Percentiles rank a stretch among this genome's conserved stretches.
phyloP scores from a whole-genome alignment of 2,329 filamentous ascomycete genomes.

The Fusarium graminum region DNA sequence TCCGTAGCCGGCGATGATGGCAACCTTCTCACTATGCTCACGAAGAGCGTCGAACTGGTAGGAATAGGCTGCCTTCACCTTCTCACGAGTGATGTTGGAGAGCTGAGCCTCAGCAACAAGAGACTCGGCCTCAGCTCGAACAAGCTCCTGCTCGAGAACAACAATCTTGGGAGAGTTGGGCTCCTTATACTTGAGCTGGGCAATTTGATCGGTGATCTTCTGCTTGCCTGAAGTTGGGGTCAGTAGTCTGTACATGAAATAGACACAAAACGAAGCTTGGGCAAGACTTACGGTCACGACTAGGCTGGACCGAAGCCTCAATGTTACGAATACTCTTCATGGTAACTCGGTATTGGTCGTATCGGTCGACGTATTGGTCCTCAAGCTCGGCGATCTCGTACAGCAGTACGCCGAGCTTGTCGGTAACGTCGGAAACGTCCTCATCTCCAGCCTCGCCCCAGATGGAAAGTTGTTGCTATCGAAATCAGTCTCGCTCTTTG shows the following conservation, averaged over 20 bases:
- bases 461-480: slow-evolving; percentile 95
- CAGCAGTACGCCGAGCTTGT: slow-evolving; percentile 97
- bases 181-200: slow-evolving; percentile 99
- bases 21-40: slow-evolving; percentile 98
- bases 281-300: slow-evolving; percentile 83
- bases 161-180: slow-evolving; percentile 98
- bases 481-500: slow-evolving; percentile 24
- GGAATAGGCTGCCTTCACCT: slow-evolving; percentile 97
- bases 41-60: slow-evolving; percentile 98
- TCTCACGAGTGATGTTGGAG: slow-evolving; percentile 99
- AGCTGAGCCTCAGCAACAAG: slow-evolving; percentile 97
- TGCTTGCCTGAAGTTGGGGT: slow-evolving; percentile 79
- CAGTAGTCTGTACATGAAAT: slow-evolving; percentile 3
- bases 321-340: slow-evolving; percentile 99
- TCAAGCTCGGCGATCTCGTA: slow-evolving; percentile 99
- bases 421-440: slow-evolving; percentile 97
- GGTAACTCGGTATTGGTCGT: slow-evolving; percentile 98
- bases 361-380: slow-evolving; percentile 97
- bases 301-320: slow-evolving; percentile 97
- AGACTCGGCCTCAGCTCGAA: slow-evolving; percentile 98
- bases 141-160: slow-evolving; percentile 97
- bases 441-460: slow-evolving; percentile 98
- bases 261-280: neutral
- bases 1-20: slow-evolving; percentile 96
- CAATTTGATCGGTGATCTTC: slow-evolving; percentile 99